phyloP scores from a whole-genome alignment of 192 early-diverging fungal genomes.

The Coemansia sp. region DNA sequence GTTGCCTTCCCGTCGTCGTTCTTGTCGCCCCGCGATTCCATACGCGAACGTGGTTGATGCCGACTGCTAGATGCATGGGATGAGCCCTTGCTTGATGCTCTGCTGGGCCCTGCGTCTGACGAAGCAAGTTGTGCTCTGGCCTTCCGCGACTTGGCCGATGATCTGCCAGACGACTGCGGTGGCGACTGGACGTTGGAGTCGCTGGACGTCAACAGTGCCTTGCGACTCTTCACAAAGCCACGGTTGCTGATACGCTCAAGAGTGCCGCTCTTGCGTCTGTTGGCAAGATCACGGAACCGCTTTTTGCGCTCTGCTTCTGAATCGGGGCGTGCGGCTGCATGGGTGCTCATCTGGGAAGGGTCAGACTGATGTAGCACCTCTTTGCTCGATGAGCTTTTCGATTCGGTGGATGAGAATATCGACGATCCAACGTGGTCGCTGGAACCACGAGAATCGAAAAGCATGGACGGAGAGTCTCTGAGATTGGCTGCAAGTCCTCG shows the following conservation, averaged over 20 bases:
- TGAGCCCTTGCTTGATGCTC: background rate
- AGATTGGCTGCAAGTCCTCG: constrained; percentile 34
- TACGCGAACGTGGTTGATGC: background rate
- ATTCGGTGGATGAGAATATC: constrained; percentile 45
- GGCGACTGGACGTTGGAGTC: constrained; percentile 12
- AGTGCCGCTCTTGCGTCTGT: constrained; percentile 53
- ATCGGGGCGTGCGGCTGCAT: constrained; percentile 18
- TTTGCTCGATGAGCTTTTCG: constrained; percentile 5
- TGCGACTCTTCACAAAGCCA: constrained; percentile 44
- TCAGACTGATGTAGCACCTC: constrained; percentile 7
- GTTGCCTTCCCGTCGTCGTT: background rate
- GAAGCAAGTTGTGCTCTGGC: constrained; percentile 23
- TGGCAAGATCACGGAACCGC: constrained; percentile 39
- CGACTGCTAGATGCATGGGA: background rate
- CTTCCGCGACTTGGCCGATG: constrained; percentile 3
- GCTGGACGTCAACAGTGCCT: constrained; percentile 37
- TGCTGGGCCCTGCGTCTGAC: background rate
- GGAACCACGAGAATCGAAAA: constrained; percentile 35
- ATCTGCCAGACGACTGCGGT: constrained; percentile 2
- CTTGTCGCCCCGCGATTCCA: background rate
- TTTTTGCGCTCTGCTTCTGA: constrained; percentile 32
- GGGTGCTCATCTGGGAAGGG: constrained; percentile 8
- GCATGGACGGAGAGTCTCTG: constrained; percentile 7
- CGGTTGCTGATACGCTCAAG: constrained; percentile 49
- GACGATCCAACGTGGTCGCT: constrained; percentile 39